Evolutionary conservation across 805 yeast genomes (phyloP).

Genomic region (Yueomyces sp.): DNA sequence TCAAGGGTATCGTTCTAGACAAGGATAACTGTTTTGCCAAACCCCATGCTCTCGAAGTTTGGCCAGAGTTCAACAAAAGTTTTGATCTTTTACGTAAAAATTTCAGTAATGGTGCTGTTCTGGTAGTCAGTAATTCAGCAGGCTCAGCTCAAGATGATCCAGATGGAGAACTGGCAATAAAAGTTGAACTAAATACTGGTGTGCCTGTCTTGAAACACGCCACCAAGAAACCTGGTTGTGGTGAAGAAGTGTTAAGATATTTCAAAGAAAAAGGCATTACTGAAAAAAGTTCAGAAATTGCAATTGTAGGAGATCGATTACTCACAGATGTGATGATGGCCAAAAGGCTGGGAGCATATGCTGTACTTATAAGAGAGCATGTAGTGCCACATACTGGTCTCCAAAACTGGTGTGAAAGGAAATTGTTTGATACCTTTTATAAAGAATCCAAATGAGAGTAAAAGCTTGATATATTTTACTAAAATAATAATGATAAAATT

Average conservation of each 20-base stretch:
- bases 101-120: constrained; percentile 50
- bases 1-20: constrained; percentile 74
- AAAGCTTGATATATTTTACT: not conserved
- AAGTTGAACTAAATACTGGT: constrained; percentile 51
- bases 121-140: constrained; percentile 86
- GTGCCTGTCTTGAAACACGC: constrained; percentile 57
- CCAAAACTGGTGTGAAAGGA: constrained; percentile 10
- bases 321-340: constrained; percentile 92
- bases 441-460: too few species aligned
- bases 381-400: constrained; percentile 34
- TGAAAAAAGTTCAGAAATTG: constrained; percentile 45
- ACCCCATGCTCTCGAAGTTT: constrained; percentile 66
- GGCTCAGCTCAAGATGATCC: constrained; percentile 66
- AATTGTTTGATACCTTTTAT: constrained; percentile 1
- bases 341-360: constrained; percentile 77
- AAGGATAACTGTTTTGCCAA: constrained; percentile 92
- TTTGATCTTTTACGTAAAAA: constrained; percentile 43
- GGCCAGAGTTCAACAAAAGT: constrained; percentile 49
- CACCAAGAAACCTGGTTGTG: constrained; percentile 75
- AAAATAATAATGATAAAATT: not conserved
- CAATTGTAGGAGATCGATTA: constrained; percentile 80
- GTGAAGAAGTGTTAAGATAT: constrained; percentile 48
- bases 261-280: constrained; percentile 37
- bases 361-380: constrained; percentile 76
- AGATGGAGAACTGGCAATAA: constrained; percentile 42